These are phyloP conservation scores for Aspergillus heteromorphus DNA, from an alignment of 495 filamentous ascomycete species.

Conservation along the genomic window DNA sequence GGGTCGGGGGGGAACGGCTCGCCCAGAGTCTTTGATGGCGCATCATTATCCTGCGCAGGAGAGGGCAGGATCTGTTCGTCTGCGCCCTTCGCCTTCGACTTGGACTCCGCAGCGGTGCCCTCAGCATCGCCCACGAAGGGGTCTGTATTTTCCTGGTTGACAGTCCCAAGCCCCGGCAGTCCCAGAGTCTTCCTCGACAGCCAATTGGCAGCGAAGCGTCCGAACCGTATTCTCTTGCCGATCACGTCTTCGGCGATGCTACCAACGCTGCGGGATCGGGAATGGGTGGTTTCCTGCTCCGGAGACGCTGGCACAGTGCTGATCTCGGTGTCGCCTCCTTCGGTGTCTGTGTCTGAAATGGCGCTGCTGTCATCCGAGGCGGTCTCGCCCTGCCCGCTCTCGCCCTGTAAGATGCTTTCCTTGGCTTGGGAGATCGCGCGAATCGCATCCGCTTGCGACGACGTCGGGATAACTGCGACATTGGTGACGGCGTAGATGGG, in stretches of 20 bases:
- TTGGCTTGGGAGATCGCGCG: slow-evolving; percentile 62
- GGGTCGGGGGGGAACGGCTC: slow-evolving; percentile 22
- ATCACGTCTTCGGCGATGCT: slow-evolving; percentile 81
- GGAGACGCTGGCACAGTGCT: slow-evolving; percentile 30
- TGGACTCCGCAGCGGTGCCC: slow-evolving; percentile 6
- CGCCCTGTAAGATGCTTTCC: slow-evolving; percentile 31
- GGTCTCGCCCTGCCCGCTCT: slow-evolving; percentile 21
- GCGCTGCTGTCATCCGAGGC: slow-evolving; percentile 32
- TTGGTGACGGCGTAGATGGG: slow-evolving; percentile 82
- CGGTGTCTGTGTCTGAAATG: slow-evolving; percentile 30
- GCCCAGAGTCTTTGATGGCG: slow-evolving; percentile 26
- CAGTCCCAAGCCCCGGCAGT: slow-evolving; percentile 29
- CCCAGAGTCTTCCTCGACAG: slow-evolving; percentile 79
- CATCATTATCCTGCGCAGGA: slow-evolving; percentile 19
- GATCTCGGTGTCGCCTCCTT: slow-evolving; percentile 30
- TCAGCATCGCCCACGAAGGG: slow-evolving; percentile 22
- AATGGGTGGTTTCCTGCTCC: slow-evolving; percentile 16
- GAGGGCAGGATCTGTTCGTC: slow-evolving; percentile 10
- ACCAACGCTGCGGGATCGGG: slow-evolving; percentile 35
- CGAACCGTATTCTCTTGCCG: slow-evolving; percentile 69
- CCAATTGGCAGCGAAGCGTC: slow-evolving; percentile 83
- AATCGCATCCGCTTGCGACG: slow-evolving; percentile 66
- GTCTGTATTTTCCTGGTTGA: slow-evolving; percentile 20
- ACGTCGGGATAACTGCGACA: slow-evolving; percentile 80
- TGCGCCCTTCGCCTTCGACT: slow-evolving; percentile 6